phyloP scores from a whole-genome alignment of 768 basidiomycete genomes.

The Psilocybe sp. region DNA sequence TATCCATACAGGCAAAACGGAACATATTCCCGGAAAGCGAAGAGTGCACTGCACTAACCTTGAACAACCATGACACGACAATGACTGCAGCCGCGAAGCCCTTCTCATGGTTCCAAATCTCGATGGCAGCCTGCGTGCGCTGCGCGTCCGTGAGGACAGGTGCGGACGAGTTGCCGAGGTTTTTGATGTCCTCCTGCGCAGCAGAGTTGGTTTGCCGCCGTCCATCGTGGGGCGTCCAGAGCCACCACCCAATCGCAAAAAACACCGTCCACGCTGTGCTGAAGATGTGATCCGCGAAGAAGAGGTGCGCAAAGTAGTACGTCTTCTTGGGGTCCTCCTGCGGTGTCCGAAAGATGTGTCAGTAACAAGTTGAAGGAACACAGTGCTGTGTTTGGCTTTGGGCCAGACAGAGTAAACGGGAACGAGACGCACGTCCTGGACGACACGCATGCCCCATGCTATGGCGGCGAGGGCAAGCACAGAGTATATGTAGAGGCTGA shows the following conservation, averaged over 20 bases:
- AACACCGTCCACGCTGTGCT: constrained; percentile 90
- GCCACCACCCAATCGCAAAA: constrained; percentile 90
- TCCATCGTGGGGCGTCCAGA: constrained; percentile 90
- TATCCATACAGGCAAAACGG: no score
- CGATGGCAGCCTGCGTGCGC: constrained; percentile 68
- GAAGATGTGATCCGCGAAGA: constrained; percentile 88
- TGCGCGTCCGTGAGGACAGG: constrained; percentile 62
- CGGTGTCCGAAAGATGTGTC: not conserved
- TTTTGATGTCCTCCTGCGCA: constrained; percentile 86
- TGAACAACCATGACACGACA: constrained; percentile 79
- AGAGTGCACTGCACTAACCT: constrained; percentile 53
- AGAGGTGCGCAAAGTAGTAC: constrained; percentile 88
- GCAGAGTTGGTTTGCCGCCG: constrained; percentile 73
- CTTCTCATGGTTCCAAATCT: constrained; percentile 90
- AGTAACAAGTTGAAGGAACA: no score
- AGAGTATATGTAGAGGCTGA: constrained; percentile 93
- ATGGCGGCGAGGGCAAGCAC: constrained; percentile 76
- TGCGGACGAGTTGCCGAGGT: constrained; percentile 47
- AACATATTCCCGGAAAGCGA: not conserved
- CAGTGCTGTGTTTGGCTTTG: no score
- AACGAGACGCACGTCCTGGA: constrained; percentile 66
- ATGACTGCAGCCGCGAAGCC: constrained; percentile 76
- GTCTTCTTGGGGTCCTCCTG: constrained; percentile 89
- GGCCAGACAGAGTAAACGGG: not conserved
- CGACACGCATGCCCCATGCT: constrained; percentile 84